Evolutionary conservation across 2,329 filamentous ascomycete genomes (phyloP).

Genomic region (Aspergillaceae sp.): DNA sequence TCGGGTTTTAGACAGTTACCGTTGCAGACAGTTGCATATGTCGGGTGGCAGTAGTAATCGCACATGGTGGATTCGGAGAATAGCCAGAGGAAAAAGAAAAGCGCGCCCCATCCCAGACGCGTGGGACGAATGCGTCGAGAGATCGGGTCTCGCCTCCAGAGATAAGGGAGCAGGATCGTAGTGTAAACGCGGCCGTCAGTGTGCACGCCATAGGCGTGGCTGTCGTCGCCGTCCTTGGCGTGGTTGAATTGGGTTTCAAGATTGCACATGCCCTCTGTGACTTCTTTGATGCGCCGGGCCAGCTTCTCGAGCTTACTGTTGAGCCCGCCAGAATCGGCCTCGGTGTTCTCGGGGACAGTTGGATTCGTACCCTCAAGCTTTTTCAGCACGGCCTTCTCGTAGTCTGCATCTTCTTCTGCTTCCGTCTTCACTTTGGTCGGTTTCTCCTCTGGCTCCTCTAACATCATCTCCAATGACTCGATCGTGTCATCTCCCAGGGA

Average conservation of each 20-base stretch:
- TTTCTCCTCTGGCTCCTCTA: constrained; percentile 19
- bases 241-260: constrained; percentile 29
- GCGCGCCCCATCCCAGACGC: constrained; percentile 30
- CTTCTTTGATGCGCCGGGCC: constrained; percentile 32
- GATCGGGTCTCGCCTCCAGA: constrained; percentile 25
- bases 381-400: constrained; percentile 22
- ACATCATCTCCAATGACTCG: constrained; percentile 36
- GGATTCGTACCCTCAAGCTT: constrained; percentile 14
- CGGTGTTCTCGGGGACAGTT: no score
- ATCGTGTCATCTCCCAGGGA: constrained; percentile 38
- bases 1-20: constrained; percentile 44
- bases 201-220: constrained; percentile 16
- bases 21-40: constrained; percentile 40
- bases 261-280: constrained; percentile 31
- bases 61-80: constrained; percentile 42
- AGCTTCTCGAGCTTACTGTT: constrained; percentile 33
- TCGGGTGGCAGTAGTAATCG: constrained; percentile 44
- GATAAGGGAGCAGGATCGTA: constrained; percentile 26
- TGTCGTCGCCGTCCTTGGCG: constrained; percentile 9
- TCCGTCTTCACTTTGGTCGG: constrained; percentile 19
- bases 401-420: constrained; percentile 24
- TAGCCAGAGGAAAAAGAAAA: constrained; percentile 41
- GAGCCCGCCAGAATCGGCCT: constrained; percentile 10
- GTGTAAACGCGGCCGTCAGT: constrained; percentile 22
- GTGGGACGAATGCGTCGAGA: constrained; percentile 27